Evolutionary conservation across 257 asterid species (phyloP).

Genomic region (Fraxinus excelsior): DNA sequence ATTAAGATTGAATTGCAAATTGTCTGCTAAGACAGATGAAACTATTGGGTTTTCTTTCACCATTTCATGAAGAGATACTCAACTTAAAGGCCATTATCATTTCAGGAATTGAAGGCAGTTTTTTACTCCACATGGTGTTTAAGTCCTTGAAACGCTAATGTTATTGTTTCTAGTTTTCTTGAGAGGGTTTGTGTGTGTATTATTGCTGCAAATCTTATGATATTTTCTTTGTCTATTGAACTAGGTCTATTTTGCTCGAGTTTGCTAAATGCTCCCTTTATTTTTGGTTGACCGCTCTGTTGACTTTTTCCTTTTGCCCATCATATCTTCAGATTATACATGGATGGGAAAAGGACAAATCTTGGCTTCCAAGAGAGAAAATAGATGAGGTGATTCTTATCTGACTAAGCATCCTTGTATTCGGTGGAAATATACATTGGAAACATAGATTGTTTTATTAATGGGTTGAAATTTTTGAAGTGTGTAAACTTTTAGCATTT

Average conservation of each 20-base stretch:
- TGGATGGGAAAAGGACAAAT: constrained; percentile 78
- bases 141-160: not conserved
- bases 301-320: constrained; percentile 24
- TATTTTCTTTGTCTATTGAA: too few species aligned
- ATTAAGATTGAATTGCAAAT: not conserved
- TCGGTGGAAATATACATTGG: not conserved
- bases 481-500: constrained; percentile 24
- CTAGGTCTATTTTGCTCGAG: not conserved
- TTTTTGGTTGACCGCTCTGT: constrained; percentile 2
- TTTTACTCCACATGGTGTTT: too few species aligned
- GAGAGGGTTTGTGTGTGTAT: not conserved
- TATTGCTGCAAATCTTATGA: too few species aligned
- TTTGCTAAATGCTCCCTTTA: not conserved
- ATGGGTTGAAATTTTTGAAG: constrained; percentile 4
- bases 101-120: too few species aligned
- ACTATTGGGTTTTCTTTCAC: too few species aligned
- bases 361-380: constrained; percentile 88
- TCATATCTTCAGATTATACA: constrained; percentile 55
- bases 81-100: too few species aligned
- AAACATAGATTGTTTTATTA: not conserved
- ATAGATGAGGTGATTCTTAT: constrained; percentile 72
- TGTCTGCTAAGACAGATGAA: too few species aligned
- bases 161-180: not conserved
- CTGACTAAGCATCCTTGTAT: constrained; percentile 18
- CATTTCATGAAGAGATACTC: too few species aligned